Evolutionary conservation across 2,329 filamentous ascomycete genomes (phyloP), one percentile per base, ranked within the genome.

Genomic region (Basipetospora chlamydospora): DNA sequence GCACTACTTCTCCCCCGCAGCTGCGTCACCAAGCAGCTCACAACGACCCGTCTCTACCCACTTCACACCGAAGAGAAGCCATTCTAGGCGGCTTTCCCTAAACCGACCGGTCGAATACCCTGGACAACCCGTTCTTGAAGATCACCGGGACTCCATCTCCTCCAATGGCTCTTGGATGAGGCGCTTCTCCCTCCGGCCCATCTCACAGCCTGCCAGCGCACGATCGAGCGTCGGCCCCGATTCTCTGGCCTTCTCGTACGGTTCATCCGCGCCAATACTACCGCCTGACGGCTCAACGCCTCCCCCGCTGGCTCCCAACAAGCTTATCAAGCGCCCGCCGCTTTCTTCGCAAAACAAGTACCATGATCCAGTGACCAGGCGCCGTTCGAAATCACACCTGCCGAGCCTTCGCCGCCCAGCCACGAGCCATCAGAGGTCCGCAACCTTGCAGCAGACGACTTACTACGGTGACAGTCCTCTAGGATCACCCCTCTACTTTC

Each of bases 391-490:
- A 44, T 69, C 75, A 33, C 72, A 79, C 47, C 61, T 80, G 42
- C 69, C 74, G 3, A 74, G 70, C 16, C 66, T 87, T 41, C 73
- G 78, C 40, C 66, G 81, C 46, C 82, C 82, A 36, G 80, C 80
- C 31, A 87, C 82, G 13, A 86, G 81, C 53, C 80, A 86, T 49
- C 80, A 87, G 52, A 68, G 82, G 47, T 80, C 78, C 31, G 75
- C 73, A 23, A 83, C 78, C 1, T 59, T 84, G 20, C 73, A 81
- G 45, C 35, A 38, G 20, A 23, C n/a, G n/a, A n/a, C n/a, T n/a
- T n/a, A n/a, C n/a, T n/a, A n/a, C n/a, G n/a, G 9, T 10, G 12
- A 17, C 26, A 33, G 23, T 23, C 26, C 18, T 29, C 13, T 33
- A 12, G 15, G 22, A 8, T 38, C 36, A 9, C 36, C 36, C 3